These are phyloP conservation scores for Oryza glaberrima DNA, from an alignment of 176 grass and related monocot species.

Conservation along the genomic window DNA sequence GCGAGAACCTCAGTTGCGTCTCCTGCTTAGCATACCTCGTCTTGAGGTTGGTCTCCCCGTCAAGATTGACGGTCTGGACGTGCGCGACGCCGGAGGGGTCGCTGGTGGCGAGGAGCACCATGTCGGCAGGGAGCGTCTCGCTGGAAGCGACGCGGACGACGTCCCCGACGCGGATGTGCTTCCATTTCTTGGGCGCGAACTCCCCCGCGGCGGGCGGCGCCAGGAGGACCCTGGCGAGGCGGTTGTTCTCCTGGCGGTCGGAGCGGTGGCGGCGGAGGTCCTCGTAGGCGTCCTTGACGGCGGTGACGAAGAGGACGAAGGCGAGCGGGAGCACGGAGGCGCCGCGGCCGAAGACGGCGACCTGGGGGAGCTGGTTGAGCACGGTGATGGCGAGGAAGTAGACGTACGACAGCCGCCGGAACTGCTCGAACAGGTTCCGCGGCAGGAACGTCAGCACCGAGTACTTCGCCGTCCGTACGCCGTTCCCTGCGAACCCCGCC, in stretches of 20 bases:
- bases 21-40: constrained; percentile 81
- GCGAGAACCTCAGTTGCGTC: constrained; percentile 55
- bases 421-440: constrained; percentile 92
- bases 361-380: constrained; percentile 89
- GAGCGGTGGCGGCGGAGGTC: constrained; percentile 85
- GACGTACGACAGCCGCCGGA: constrained; percentile 84
- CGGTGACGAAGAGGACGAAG: constrained; percentile 81
- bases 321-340: constrained; percentile 74
- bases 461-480: constrained; percentile 74
- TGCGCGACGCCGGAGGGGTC: constrained; percentile 77
- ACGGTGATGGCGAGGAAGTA: constrained; percentile 90
- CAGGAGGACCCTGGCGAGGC: constrained; percentile 59
- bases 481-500: constrained; percentile 52
- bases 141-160: constrained; percentile 59
- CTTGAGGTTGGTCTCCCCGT: constrained; percentile 92
- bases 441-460: constrained; percentile 76
- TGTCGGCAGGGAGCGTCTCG: constrained; percentile 73
- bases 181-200: constrained; percentile 69
- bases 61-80: constrained; percentile 92
- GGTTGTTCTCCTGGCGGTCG: constrained; percentile 75
- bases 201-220: constrained; percentile 34
- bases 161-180: constrained; percentile 76
- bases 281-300: constrained; percentile 95
- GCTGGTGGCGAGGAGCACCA: constrained; percentile 76
- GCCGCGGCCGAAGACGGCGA: constrained; percentile 73